Evolutionary conservation across 2,329 filamentous ascomycete genomes (phyloP), one percentile per base, ranked within the genome.

Genomic region (Elsinoe perseae): DNA sequence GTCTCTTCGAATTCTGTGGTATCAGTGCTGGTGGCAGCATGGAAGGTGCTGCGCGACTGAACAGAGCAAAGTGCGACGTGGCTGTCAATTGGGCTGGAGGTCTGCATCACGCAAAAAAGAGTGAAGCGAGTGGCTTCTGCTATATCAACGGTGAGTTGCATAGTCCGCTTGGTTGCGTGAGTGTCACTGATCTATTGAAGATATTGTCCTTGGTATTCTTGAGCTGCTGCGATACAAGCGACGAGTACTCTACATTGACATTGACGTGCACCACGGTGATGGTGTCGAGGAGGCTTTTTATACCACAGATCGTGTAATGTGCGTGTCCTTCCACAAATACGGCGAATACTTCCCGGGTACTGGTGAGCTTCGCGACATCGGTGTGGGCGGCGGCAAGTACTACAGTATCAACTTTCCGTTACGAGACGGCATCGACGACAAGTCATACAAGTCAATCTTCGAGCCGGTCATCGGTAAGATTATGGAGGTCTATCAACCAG

Each of bases 241-340:
- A 62, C 76, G 82, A 59, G 82, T 85, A 10, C 75, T 85, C 30
- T 85, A 85, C 68, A 80, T 85, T 60, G 82, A 85, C 64, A 84
- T 85, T 60, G 82, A 85, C 66, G 82, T 85, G 16, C 82, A 85
- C 66, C 82, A 85, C 61, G 82, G 82, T 34, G 82, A 85, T 65
- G 83, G 83, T 61, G 83, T 86, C 36, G 83, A 86, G 69, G 83
- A 86, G 68, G 83, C 83, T 3, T 86, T 86, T 65, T 86, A 86
- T 68, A 84, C 82, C 1, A 86, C 82, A 43, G 83, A 86, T 65
- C 80, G 83, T 56, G 83, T 86, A 64, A 86, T 86, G 83, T 86
- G 83, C 2, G 78, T 81, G 44, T 86, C 83, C 2, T 86, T 86
- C 70, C 83, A 86, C 74, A 86, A 86, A 64, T 86, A 86, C 65